phyloP scores from a whole-genome alignment of 2,329 filamentous ascomycete species.

The Colletotrichum sp. region DNA sequence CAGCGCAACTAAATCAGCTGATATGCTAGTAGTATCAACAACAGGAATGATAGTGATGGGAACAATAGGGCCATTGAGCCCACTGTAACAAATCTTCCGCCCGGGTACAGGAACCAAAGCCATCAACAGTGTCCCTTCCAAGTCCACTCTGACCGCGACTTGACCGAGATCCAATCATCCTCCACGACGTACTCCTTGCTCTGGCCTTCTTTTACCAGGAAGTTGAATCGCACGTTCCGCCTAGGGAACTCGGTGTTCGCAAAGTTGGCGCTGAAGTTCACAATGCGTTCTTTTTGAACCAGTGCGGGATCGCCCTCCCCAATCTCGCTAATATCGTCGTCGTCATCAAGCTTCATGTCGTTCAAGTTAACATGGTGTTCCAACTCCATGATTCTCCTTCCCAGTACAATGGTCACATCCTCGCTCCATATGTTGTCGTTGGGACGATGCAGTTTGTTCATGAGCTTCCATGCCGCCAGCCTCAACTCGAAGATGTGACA shows the following conservation, averaged over 20 bases:
- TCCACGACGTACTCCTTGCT: not conserved
- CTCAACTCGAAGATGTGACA: not conserved
- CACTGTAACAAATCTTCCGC: not conserved
- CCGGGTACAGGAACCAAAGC: not conserved
- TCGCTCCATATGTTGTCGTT: slow-evolving; percentile 44
- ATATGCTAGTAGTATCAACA: not conserved
- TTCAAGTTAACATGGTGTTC: slow-evolving; percentile 25
- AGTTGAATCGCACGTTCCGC: not conserved
- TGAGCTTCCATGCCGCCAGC: not conserved
- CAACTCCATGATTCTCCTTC: slow-evolving; percentile 34
- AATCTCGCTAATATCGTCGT: not conserved
- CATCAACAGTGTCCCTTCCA: not conserved
- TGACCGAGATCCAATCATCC: not conserved
- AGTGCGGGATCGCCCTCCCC: not conserved
- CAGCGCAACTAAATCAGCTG: not conserved
- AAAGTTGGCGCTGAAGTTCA: not conserved
- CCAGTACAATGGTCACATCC: slow-evolving; percentile 32
- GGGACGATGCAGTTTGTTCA: slow-evolving; percentile 18
- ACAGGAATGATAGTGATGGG: not conserved
- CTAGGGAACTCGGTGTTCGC: not conserved
- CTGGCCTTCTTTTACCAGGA: not conserved
- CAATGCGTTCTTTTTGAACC: not conserved
- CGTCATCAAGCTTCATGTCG: not conserved
- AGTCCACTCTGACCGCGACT: not conserved
- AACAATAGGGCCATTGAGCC: not conserved